Base-by-base conservation (phyloP, 2,329 filamentous ascomycete species). In the Aspergillus sp. region DNA sequence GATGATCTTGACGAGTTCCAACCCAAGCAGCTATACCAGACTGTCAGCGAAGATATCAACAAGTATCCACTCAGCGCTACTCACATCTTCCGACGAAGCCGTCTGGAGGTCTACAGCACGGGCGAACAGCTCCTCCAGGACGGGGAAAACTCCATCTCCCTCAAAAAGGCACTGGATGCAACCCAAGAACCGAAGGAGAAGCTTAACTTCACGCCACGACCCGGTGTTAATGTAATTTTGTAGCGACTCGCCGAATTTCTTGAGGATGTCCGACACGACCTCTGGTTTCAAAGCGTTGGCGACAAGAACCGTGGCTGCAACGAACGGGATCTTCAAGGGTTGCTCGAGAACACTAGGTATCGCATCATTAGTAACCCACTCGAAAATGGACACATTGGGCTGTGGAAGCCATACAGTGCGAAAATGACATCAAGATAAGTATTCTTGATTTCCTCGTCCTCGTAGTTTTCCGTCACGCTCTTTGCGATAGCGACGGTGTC, bases 1-100 rank as follows among this genome's bases (percentile, higher is more conserved):
- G 59, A 99, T 97, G 63, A 97, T 92, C 75, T 97, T 97, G 70
- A 97, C 91, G 31, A 99, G 83, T 75, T 97, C 94, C 40, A 95
- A 74, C 17, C 85, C 84, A 46, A 88, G 74, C 41, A 83, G 74
- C 80, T 84, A 58, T 54, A 41, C 14, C 25, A 10, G 40, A 41
- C 44, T 23, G 53, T 68, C 52, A 66, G 56, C 48, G 32, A 5
- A 11, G 14, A 11, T 32, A 40, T 6, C 45, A 23, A 21, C 21
- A 11, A 14, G 21, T 19, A 25, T 41, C 40, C 41, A 32, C 21
- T 16, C 14, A 20, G 21, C 19, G 16, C 32, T 42, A 79, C 88
- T 78, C 73, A 94, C 91, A 75, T 97, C 93, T 65, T 97, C 93
- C 14, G 89, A 92, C 63, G 90, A 95, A 6, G 89, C 88, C 36